phyloP scores from a whole-genome alignment of 192 early-diverging fungal species.

The Chytriomyces hyalinus region DNA sequence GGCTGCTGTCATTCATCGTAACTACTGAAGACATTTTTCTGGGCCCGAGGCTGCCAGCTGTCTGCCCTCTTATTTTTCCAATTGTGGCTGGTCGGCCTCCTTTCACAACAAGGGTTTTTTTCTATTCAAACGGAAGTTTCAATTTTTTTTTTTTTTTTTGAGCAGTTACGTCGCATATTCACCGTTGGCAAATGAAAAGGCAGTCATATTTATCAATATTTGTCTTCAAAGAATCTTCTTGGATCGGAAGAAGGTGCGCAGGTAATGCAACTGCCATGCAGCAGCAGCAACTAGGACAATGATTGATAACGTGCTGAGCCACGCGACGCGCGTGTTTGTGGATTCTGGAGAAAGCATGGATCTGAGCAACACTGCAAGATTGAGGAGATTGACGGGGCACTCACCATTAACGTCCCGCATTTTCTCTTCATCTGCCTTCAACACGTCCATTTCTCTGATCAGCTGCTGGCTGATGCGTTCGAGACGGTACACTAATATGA shows the following conservation, averaged over 20 bases:
- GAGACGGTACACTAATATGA: slow-evolving; percentile 62
- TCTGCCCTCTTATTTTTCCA: too few species aligned
- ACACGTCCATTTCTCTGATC: slow-evolving; percentile 82
- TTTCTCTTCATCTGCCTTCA: slow-evolving; percentile 78
- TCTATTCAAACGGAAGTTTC: too few species aligned
- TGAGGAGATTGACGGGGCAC: background rate
- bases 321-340: slow-evolving; percentile 86
- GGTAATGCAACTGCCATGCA: slow-evolving; percentile 82
- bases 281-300: slow-evolving; percentile 72
- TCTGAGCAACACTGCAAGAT: too few species aligned
- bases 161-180: too few species aligned
- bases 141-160: too few species aligned
- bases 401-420: slow-evolving; percentile 90
- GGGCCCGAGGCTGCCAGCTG: too few species aligned
- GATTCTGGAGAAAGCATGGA: slow-evolving; percentile 59
- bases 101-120: too few species aligned
- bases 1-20: too few species aligned
- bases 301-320: slow-evolving; percentile 79
- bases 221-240: slow-evolving; percentile 3
- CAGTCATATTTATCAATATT: too few species aligned
- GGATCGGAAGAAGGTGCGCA: slow-evolving; percentile 40
- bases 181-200: too few species aligned
- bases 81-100: too few species aligned
- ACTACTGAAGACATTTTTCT: too few species aligned
- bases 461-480: slow-evolving; percentile 79